A percentile compares a stretch with the other conserved stretches of the same genome.
Evolutionary conservation across 305 asterid genomes (phyloP).

Genomic region (Fraxinus sp.): DNA sequence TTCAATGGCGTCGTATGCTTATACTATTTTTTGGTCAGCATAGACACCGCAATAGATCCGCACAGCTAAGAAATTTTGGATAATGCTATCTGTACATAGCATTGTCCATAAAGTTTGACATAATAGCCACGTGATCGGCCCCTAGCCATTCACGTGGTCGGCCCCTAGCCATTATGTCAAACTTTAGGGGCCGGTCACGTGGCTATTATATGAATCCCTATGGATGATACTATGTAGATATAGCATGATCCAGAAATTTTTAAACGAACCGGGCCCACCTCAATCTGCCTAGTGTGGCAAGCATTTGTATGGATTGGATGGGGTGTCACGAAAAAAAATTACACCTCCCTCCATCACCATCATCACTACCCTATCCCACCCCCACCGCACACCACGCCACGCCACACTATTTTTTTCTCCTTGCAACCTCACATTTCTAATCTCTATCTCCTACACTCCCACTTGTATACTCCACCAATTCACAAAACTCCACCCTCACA

Average conservation of each 20-base stretch:
- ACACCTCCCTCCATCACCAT: not conserved
- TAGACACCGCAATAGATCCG: not conserved
- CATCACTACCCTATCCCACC: not conserved
- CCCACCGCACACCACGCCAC: not conserved
- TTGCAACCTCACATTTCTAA: constrained; percentile 53
- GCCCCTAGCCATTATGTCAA: too few species aligned
- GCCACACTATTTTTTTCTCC: not conserved
- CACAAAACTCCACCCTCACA: not conserved
- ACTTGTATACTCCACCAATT: constrained; percentile 1
- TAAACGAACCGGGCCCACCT: not conserved
- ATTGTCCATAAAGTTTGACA: too few species aligned
- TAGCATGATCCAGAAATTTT: not conserved
- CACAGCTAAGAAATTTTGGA: not conserved
- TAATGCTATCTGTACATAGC: too few species aligned
- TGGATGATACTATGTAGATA: too few species aligned
- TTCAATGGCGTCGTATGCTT: not conserved
- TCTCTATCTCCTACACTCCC: constrained; percentile 26
- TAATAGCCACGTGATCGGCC: too few species aligned
- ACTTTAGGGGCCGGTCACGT: too few species aligned
- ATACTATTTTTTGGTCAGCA: not conserved
- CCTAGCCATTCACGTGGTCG: too few species aligned
- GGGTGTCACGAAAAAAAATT: not conserved
- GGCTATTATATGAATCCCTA: too few species aligned
- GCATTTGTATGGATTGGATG: not conserved
- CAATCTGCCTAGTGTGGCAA: not conserved